phyloP scores from a whole-genome alignment of 331 rosid species.

The Quercus tomentella region DNA sequence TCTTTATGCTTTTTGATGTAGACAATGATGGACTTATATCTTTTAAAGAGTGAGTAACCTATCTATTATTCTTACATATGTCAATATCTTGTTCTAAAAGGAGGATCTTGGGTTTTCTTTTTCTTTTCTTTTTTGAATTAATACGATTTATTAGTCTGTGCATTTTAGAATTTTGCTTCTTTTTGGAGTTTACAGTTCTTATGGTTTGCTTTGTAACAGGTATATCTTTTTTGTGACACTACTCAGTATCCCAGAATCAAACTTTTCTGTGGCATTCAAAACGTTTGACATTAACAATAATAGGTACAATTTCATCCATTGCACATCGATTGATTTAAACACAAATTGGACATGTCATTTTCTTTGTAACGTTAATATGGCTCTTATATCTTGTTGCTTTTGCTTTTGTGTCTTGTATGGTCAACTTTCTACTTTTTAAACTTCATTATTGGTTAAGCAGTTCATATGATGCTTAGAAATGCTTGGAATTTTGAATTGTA shows the following conservation, averaged over 20 bases:
- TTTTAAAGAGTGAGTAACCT: conserved; percentile 72
- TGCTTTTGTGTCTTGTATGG: not conserved
- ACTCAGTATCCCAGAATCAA: conserved; percentile 88
- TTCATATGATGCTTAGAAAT: not conserved
- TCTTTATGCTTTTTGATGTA: conserved; percentile 88
- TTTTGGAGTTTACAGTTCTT: conserved; percentile 4
- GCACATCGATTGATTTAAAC: not conserved
- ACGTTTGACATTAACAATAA: conserved; percentile 68
- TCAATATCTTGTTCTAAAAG: not conserved
- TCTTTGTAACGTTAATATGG: not conserved
- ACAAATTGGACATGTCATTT: not conserved
- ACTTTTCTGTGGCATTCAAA: conserved; percentile 74
- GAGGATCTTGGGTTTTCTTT: not conserved
- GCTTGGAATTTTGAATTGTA: not conserved
- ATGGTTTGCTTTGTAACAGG: conserved; percentile 42
- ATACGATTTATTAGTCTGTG: not conserved
- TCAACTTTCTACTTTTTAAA: not conserved
- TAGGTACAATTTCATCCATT: conserved; percentile 51
- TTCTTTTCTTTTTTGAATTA: not conserved
- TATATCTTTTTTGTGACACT: conserved; percentile 83
- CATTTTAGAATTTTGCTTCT: not conserved
- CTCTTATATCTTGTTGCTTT: not conserved
- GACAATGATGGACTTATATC: conserved; percentile 73
- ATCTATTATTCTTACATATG: not conserved
- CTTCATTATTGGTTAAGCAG: not conserved